Conservation (phyloP, 176 grass and related monocot genomes). For the Themeda triandra region DNA sequence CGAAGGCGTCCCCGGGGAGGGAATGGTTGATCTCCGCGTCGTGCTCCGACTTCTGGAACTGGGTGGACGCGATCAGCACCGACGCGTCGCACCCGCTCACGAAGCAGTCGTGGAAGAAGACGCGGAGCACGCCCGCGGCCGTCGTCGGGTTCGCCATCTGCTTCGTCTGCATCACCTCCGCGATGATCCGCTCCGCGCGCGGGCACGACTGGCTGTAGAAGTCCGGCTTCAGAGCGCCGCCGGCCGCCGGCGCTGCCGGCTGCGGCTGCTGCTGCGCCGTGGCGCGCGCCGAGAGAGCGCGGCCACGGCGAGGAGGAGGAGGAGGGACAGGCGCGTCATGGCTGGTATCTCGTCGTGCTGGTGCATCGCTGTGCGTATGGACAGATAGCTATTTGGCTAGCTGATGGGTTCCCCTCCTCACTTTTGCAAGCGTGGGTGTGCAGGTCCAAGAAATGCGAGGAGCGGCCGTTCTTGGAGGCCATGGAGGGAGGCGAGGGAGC, state of each 20-base stretch:
- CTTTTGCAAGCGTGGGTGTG: conserved; percentile 3
- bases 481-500: background rate
- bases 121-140: conserved; percentile 65
- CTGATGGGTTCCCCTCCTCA: background rate
- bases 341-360: conserved; percentile 5
- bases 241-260: background rate
- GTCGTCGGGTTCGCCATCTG: conserved; percentile 78
- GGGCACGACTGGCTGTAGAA: conserved; percentile 64
- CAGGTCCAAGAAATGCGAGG: conserved; percentile 51
- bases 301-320: conserved; percentile 17
- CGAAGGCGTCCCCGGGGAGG: conserved; percentile 80
- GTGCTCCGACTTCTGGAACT: conserved; percentile 59
- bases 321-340: conserved; percentile 41
- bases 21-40: conserved; percentile 78
- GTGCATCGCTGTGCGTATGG: background rate
- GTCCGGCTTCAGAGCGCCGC: conserved; percentile 23
- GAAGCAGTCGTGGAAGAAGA: conserved; percentile 96
- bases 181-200: conserved; percentile 59
- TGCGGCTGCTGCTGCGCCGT: background rate
- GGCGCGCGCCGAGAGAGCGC: background rate
- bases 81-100: conserved; percentile 78
- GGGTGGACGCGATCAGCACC: conserved; percentile 58
- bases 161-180: conserved; percentile 62
- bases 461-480: conserved; percentile 10
- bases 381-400: background rate